phyloP scores from a whole-genome alignment of 176 grass and related monocot species.

The Carex scoparia region DNA sequence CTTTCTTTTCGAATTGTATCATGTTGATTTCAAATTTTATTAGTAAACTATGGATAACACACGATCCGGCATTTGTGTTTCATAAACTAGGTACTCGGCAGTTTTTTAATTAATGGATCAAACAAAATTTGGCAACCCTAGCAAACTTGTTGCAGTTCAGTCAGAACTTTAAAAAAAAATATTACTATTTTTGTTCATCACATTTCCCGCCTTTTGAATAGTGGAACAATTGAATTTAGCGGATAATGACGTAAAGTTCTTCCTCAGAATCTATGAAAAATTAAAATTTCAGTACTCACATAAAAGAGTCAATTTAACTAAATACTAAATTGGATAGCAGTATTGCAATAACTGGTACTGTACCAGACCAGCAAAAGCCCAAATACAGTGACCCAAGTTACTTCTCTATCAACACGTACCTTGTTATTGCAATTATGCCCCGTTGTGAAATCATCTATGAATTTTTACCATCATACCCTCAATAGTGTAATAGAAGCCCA shows the following conservation, averaged over 20 bases:
- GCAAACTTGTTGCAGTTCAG: not conserved
- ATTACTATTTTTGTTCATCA: conserved; percentile 37
- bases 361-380: too few relatives aligned
- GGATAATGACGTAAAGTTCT: conserved; percentile 67
- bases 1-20: not conserved
- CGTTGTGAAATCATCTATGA: too few relatives aligned
- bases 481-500: too few relatives aligned
- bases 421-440: too few relatives aligned
- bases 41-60: not conserved
- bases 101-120: not conserved
- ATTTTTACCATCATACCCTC: too few relatives aligned
- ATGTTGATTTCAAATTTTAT: not conserved
- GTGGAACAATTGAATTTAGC: conserved; percentile 47
- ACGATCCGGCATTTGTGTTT: not conserved
- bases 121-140: not conserved
- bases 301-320: not conserved
- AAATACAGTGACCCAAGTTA: too few relatives aligned
- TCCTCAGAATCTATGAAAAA: conserved; percentile 28
- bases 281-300: not conserved
- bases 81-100: not conserved
- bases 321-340: not conserved
- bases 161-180: not conserved
- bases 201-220: conserved; percentile 36
- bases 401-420: too few relatives aligned
- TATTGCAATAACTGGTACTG: not conserved